phyloP scores from a whole-genome alignment of 805 yeast genomes.

The Candida orba region DNA sequence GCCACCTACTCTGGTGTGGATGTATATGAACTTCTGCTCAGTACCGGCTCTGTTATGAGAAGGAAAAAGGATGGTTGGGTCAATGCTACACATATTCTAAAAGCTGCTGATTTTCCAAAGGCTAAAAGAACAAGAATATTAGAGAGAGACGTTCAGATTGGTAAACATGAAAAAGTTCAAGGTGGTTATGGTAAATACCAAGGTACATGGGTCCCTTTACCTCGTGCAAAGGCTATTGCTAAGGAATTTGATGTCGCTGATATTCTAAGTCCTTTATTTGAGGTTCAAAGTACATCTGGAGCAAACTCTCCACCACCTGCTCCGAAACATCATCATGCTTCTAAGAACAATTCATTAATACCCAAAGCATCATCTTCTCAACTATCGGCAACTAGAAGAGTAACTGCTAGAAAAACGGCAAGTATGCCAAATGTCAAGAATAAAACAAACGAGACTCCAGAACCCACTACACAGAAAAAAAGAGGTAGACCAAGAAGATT shows the following conservation, averaged over 20 bases:
- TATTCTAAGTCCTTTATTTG: conserved; percentile 57
- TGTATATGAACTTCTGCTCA: conserved; percentile 68
- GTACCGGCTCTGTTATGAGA: conserved; percentile 72
- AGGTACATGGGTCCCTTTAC: conserved; percentile 93
- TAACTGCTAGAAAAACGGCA: conserved; percentile 18
- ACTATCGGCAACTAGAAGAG: conserved; percentile 9
- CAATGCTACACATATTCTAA: conserved; percentile 91
- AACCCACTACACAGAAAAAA: conserved; percentile 12
- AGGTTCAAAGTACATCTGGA: conserved; percentile 47
- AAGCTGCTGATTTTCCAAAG: conserved; percentile 90
- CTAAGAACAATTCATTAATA: conserved; percentile 24
- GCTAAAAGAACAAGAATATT: conserved; percentile 88
- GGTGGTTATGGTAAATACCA: conserved; percentile 97
- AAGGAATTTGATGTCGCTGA: conserved; percentile 56
- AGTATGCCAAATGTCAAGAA: conserved; percentile 17
- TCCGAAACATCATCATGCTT: conserved; percentile 61
- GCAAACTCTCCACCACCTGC: conserved; percentile 49
- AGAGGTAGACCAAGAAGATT: conserved; percentile 23
- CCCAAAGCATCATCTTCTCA: conserved; percentile 8
- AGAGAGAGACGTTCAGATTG: conserved; percentile 89
- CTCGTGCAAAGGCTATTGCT: conserved; percentile 64
- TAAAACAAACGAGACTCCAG: background rate
- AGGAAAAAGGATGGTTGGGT: conserved; percentile 75
- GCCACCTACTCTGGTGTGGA: conserved; percentile 79
- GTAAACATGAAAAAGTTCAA: conserved; percentile 86